A percentile compares a stretch with the other conserved stretches of the same genome.
These are phyloP conservation scores for Pneumocystis carinii DNA, from an alignment of 1,139 yeast genomes.

Conservation along the genomic window DNA sequence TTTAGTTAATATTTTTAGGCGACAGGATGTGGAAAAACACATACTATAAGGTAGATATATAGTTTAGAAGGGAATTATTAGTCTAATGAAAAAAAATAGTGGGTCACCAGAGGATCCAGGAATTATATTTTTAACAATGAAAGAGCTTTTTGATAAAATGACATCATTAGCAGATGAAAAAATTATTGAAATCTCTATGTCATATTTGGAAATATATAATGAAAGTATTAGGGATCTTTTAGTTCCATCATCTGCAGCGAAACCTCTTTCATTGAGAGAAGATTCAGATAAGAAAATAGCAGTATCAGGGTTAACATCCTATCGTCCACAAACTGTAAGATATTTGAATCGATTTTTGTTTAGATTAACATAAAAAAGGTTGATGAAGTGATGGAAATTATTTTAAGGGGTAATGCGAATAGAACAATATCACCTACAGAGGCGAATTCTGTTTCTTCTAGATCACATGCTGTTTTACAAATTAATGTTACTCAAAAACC, in stretches of 20 bases:
- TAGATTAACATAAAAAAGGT: conserved; percentile 4
- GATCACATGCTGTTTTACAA: conserved; percentile 86
- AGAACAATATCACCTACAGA: conserved; percentile 82
- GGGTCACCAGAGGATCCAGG: conserved; percentile 60
- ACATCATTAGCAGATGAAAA: conserved; percentile 21
- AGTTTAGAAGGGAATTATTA: conserved; percentile 75
- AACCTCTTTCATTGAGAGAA: conserved; percentile 46
- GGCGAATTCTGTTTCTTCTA: conserved; percentile 64
- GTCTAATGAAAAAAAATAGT: conserved; percentile 46
- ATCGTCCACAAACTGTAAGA: conserved; percentile 37
- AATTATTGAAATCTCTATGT: conserved; percentile 38
- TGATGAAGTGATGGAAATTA: conserved; percentile 44
- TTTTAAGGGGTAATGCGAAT: conserved; percentile 54
- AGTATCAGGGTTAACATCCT: conserved; percentile 60
- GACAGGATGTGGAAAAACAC: conserved; percentile 97
- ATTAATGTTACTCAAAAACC: conserved; percentile 34
- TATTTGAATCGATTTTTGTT: background rate
- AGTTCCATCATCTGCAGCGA: conserved; percentile 28
- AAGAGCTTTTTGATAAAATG: conserved; percentile 45
- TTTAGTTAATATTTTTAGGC: conserved; percentile 27
- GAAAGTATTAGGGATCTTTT: conserved; percentile 70
- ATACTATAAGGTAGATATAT: conserved; percentile 73
- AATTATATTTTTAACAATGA: conserved; percentile 58
- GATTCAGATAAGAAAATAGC: conserved; percentile 52
- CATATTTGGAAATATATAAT: conserved; percentile 81